Percentiles rank a stretch among this genome's conserved stretches.
These are phyloP conservation scores for Fermentozyma sake DNA, from an alignment of 1,139 yeast species.

Conservation along the genomic window DNA sequence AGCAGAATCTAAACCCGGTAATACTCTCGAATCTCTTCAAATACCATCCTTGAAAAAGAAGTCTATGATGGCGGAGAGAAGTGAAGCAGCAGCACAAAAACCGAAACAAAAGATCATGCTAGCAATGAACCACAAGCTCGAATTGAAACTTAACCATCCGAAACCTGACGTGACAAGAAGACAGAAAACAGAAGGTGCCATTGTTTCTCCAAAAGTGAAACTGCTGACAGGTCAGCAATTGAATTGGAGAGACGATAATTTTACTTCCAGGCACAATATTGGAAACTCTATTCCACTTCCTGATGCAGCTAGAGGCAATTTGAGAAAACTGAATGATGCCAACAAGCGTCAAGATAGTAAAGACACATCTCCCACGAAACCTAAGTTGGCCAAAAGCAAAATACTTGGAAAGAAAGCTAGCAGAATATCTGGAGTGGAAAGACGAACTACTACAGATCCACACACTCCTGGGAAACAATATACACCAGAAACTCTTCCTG, in stretches of 20 bases:
- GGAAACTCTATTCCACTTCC: constrained; percentile 35
- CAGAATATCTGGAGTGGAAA: constrained; percentile 4
- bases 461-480: constrained; percentile 1
- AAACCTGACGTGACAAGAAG: constrained; percentile 1
- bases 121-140: constrained; percentile 23
- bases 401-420: constrained; percentile 6
- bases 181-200: constrained; percentile 1
- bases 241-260: too few relatives aligned
- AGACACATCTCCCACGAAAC: constrained; percentile 8
- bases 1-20: constrained; percentile 8
- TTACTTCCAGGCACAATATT: too few relatives aligned
- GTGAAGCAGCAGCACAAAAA: constrained; percentile 24
- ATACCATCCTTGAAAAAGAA: constrained; percentile 26
- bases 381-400: constrained; percentile 5
- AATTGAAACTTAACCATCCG: constrained; percentile 9
- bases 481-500: constrained; percentile 33
- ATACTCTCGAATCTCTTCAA: constrained; percentile 10
- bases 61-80: constrained; percentile 28
- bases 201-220: constrained; percentile 1
- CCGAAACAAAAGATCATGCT: constrained; percentile 30
- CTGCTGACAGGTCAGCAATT: too few relatives aligned
- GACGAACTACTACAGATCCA: constrained; percentile 1
- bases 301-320: constrained; percentile 30
- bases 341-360: constrained; percentile 4
- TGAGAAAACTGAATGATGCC: constrained; percentile 5